Evolutionary conservation across 1,284 basidiomycete species (phyloP).

Genomic region (Golubevia pallescens): DNA sequence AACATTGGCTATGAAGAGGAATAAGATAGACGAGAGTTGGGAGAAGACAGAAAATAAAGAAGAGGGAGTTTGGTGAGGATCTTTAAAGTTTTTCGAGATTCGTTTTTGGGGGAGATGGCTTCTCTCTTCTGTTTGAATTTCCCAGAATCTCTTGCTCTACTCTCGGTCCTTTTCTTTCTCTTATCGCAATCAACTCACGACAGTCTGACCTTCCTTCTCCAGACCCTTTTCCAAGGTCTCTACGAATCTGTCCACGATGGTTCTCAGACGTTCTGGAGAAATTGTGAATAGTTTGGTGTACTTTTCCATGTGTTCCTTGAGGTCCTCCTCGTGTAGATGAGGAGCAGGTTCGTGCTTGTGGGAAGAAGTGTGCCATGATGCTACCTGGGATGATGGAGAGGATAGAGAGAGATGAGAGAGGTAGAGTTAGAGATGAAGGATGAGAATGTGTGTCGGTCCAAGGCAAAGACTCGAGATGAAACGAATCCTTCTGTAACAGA

Average conservation of each 20-base stretch:
- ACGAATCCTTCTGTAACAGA: too few species aligned
- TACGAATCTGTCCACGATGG: conserved; percentile 91
- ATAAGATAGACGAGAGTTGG: conserved; percentile 13
- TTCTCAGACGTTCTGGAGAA: conserved; percentile 48
- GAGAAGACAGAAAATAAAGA: neutral
- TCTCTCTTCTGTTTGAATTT: too few species aligned
- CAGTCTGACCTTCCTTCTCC: conserved; percentile 80
- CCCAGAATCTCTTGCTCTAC: too few species aligned
- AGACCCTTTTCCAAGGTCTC: conserved; percentile 87
- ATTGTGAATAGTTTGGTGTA: conserved; percentile 52
- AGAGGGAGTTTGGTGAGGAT: conserved; percentile 14
- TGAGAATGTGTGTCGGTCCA: conserved; percentile 9
- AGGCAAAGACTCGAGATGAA: too few species aligned
- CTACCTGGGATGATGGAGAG: conserved; percentile 22
- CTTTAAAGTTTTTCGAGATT: too few species aligned
- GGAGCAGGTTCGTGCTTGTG: conserved; percentile 41
- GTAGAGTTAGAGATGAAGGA: neutral
- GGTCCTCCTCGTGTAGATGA: conserved; percentile 37
- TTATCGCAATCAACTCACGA: conserved; percentile 80
- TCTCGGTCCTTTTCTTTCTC: too few species aligned
- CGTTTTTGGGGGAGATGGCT: too few species aligned
- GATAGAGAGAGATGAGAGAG: conserved; percentile 1
- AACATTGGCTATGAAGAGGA: conserved; percentile 78
- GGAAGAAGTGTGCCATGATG: conserved; percentile 51
- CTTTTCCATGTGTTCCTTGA: conserved; percentile 33